phyloP scores from a whole-genome alignment of 306 rosid species.

The Bauhinia variegata region DNA sequence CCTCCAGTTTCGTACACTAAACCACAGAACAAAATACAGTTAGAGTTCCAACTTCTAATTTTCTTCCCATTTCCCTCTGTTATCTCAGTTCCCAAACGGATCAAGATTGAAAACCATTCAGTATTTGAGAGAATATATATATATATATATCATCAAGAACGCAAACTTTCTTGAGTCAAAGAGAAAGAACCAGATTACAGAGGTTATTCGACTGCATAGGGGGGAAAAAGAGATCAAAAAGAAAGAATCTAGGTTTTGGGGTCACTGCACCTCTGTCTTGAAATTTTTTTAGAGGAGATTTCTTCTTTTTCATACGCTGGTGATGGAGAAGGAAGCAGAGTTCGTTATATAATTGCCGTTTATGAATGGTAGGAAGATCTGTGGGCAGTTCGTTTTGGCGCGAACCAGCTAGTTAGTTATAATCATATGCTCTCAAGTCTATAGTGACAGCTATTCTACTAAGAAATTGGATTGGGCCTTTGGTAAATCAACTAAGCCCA shows the following conservation, averaged over 20 bases:
- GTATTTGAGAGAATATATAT: no score
- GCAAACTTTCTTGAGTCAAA: constrained; percentile 10
- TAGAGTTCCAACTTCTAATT: background rate
- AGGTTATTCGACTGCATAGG: no score
- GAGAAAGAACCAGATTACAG: constrained; percentile 33
- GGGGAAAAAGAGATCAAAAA: no score
- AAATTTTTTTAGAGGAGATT: background rate
- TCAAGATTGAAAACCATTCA: no score
- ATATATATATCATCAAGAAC: background rate
- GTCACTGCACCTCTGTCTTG: background rate
- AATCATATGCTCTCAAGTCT: background rate
- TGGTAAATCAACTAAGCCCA: background rate
- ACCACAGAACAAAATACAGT: background rate
- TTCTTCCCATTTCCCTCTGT: constrained; percentile 9
- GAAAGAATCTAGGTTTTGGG: background rate
- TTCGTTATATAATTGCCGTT: constrained; percentile 22
- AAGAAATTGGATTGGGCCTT: background rate
- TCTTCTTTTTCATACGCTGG: constrained; percentile 1
- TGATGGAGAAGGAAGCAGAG: constrained; percentile 23
- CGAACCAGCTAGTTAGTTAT: constrained; percentile 6
- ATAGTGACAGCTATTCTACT: background rate
- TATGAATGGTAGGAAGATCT: background rate
- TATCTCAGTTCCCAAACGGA: constrained; percentile 40
- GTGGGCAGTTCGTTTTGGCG: constrained; percentile 43
- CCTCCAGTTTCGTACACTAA: background rate